phyloP scores from a whole-genome alignment of 2,329 filamentous ascomycete species.

The Alternaria sp. region DNA sequence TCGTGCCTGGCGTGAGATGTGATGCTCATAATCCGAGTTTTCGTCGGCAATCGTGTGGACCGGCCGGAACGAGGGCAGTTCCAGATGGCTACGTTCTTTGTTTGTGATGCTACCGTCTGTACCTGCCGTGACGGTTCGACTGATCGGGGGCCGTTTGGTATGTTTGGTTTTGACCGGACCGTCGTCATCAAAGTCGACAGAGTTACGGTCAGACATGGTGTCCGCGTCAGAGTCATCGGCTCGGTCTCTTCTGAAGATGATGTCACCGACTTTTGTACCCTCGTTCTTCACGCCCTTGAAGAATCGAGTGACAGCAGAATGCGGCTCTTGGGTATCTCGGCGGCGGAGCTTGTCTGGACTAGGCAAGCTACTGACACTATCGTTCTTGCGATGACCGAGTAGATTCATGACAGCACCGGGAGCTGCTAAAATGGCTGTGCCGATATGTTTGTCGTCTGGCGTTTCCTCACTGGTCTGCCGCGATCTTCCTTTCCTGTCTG shows the following conservation, averaged over 20 bases:
- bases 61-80: slow-evolving; percentile 48
- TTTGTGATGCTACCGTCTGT: slow-evolving; percentile 33
- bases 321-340: slow-evolving; percentile 54
- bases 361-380: slow-evolving; percentile 48
- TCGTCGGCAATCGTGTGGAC: slow-evolving; percentile 33
- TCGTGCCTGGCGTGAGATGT: slow-evolving; percentile 54
- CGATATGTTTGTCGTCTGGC: slow-evolving; percentile 39
- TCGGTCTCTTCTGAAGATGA: slow-evolving; percentile 66
- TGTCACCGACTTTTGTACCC: slow-evolving; percentile 67
- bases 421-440: slow-evolving; percentile 42
- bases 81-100: slow-evolving; percentile 41
- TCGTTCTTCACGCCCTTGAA: slow-evolving; percentile 79
- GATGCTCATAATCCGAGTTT: slow-evolving; percentile 41
- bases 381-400: slow-evolving; percentile 47
- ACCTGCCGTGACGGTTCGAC: slow-evolving; percentile 37
- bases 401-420: slow-evolving; percentile 45
- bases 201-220: slow-evolving; percentile 57
- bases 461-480: slow-evolving; percentile 45
- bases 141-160: slow-evolving; percentile 39
- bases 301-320: slow-evolving; percentile 72
- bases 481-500: slow-evolving; percentile 37
- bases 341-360: slow-evolving; percentile 39
- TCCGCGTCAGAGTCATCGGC: slow-evolving; percentile 56
- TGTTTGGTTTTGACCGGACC: slow-evolving; percentile 19
- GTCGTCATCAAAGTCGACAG: slow-evolving; percentile 44